Conservation (phyloP, 352 stramenopile species). For the Pythium insidiosum region DNA sequence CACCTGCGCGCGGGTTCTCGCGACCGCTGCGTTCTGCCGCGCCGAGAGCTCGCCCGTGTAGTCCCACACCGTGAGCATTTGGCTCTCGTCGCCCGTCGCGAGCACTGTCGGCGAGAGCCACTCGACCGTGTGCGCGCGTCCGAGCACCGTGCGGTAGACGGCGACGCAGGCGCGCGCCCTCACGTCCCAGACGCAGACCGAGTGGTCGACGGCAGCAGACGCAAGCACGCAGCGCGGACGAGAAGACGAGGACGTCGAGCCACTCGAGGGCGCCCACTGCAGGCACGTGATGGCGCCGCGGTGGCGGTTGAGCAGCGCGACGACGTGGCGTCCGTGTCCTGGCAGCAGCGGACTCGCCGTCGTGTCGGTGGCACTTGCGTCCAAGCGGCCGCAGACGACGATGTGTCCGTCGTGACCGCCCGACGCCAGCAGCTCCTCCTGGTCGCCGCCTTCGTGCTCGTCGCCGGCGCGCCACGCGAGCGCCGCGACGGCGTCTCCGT, state of each 20-base stretch:
- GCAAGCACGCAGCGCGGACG: too few relatives aligned
- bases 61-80: conserved; percentile 57
- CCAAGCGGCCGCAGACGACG: conserved; percentile 31
- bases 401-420: conserved; percentile 41
- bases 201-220: conserved; percentile 46
- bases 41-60: conserved; percentile 1
- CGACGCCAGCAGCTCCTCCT: conserved; percentile 27
- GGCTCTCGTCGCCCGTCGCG: conserved; percentile 58
- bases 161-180: conserved; percentile 10
- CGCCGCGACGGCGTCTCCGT: conserved; percentile 31
- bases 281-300: conserved; percentile 34
- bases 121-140: conserved; percentile 39
- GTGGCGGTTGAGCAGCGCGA: conserved; percentile 26
- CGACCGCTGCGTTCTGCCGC: too few relatives aligned
- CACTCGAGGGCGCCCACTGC: too few relatives aligned
- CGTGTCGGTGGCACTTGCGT: not conserved
- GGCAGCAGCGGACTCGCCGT: not conserved
- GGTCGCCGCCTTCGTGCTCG: not conserved
- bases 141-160: conserved; percentile 31
- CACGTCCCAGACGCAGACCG: conserved; percentile 46
- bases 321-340: conserved; percentile 12
- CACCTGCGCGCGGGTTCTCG: too few relatives aligned
- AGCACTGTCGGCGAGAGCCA: conserved; percentile 40
- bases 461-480: conserved; percentile 28
- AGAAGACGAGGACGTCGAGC: too few relatives aligned